phyloP scores from a whole-genome alignment of 768 basidiomycete genomes.

The Pleurotus cornucopiae region DNA sequence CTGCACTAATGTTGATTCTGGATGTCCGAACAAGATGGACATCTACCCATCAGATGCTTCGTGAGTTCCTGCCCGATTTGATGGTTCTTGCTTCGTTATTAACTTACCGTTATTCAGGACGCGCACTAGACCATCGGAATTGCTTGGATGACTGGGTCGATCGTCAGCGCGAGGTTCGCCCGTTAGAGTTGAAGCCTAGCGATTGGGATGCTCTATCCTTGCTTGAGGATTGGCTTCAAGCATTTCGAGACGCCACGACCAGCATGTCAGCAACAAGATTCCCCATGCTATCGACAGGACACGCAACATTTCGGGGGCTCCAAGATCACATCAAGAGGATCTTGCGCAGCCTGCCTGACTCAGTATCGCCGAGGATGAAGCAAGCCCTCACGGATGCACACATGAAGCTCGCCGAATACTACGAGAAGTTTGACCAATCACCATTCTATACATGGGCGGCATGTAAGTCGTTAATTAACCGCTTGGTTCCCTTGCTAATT shows the following conservation, averaged over 20 bases:
- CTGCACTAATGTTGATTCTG: slow-evolving; percentile 22
- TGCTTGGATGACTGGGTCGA: neutral
- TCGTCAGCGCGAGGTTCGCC: neutral
- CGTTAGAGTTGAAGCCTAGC: neutral
- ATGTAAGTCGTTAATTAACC: neutral
- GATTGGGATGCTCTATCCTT: neutral
- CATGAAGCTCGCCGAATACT: neutral
- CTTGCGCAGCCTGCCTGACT: neutral
- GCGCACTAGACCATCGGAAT: neutral
- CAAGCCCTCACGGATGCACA: neutral
- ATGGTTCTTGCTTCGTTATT: neutral
- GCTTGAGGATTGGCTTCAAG: neutral
- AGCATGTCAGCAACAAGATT: neutral
- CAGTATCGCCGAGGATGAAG: neutral
- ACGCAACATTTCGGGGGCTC: no score
- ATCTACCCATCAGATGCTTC: slow-evolving; percentile 27
- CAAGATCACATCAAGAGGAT: neutral
- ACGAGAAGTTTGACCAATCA: neutral
- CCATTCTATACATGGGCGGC: neutral
- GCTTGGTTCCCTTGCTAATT: neutral
- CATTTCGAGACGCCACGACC: neutral
- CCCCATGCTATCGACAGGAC: no score
- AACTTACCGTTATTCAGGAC: neutral
- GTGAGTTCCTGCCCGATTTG: slow-evolving; percentile 8
- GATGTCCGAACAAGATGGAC: slow-evolving; percentile 25